Conservation (phyloP, 345 rosid species). For the Eucalyptus shirleyi region DNA sequence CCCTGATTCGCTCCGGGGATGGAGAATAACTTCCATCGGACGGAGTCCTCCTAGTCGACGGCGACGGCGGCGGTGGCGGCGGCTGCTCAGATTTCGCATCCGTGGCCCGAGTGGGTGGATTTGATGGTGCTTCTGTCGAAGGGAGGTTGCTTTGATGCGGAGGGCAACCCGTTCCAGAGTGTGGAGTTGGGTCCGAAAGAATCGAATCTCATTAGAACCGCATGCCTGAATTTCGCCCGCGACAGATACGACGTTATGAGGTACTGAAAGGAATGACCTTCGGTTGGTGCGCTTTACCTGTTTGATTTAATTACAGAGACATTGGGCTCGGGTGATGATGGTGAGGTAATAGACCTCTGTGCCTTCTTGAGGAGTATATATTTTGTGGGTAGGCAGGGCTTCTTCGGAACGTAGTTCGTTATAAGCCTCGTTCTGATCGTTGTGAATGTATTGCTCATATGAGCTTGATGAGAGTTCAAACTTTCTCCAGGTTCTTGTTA, state of each 20-base stretch:
- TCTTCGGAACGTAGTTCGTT: too few species aligned
- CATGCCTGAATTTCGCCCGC: conserved; percentile 72
- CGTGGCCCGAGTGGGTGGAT: conserved; percentile 83
- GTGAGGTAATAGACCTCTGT: too few species aligned
- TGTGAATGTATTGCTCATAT: too few species aligned
- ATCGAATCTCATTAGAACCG: conserved; percentile 52
- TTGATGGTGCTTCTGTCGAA: conserved; percentile 49
- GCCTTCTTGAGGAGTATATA: too few species aligned
- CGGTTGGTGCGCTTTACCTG: background rate
- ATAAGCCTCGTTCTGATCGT: too few species aligned
- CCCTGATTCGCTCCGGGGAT: background rate
- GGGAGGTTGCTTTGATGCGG: conserved; percentile 45
- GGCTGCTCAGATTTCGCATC: conserved; percentile 31
- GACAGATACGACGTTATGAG: conserved; percentile 51
- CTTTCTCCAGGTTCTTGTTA: too few species aligned
- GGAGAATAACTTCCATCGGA: background rate
- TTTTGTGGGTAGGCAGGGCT: too few species aligned
- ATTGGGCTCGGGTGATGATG: too few species aligned
- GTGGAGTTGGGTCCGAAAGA: conserved; percentile 34
- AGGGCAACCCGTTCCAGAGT: conserved; percentile 19
- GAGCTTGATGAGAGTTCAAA: too few species aligned
- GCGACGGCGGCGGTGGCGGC: background rate
- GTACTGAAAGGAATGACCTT: conserved; percentile 7
- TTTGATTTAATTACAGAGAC: too few species aligned
- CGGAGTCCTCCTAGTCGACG: background rate